Evolutionary conservation across 2,329 filamentous ascomycete species (phyloP), one percentile per base, ranked within the genome.

Genomic region (Gnomoniopsis smithogilvyi): DNA sequence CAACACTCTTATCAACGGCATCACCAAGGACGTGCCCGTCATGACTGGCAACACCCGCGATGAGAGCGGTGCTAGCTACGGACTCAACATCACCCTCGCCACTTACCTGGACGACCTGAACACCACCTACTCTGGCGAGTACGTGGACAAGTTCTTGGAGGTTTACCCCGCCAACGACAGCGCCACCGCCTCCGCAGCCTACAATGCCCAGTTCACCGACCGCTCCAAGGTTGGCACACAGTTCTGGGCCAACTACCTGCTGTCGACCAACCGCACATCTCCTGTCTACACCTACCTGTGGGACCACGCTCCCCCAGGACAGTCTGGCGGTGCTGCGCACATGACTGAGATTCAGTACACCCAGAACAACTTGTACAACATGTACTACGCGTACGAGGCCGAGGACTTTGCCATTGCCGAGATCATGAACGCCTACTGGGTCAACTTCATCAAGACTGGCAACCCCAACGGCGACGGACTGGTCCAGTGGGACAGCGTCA

Each of bases 311-410:
- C 72, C 69, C 1, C 72, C 72, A 0, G 69, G 71, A 8, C 71
- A 73, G 55, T 43, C 54, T 47, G 63, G 64, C 50, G 74, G 74
- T 7, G 73, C 73, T 6, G 71, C 67, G 61, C 72, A 75, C 58
- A 65, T 67, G 64, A 70, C 69, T 1, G 74, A 76, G 66, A 72
- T 76, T 55, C 70, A 70, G 60, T 75, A 76, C 58, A 68, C 66
- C 1, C 64, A 72, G 33, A 73, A 75, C 60, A 69, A 70, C 48
- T 65, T 76, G 14, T 74, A 74, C 58, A 45, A 51, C 33, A 50
- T 45, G 30, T 36, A 59, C 43, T 51, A n/a, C 14, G 33, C 48
- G 1, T 59, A 51, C 51, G 51, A 51, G 46, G 51, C 51, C 36
- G 57, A 55, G 19, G 51, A 59, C 57, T 59, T 54, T 34, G 34